A percentile compares a stretch with the other conserved stretches of the same genome.
These are phyloP conservation scores for Datisca glomerata DNA, from an alignment of 306 rosid genomes.

Conservation along the genomic window DNA sequence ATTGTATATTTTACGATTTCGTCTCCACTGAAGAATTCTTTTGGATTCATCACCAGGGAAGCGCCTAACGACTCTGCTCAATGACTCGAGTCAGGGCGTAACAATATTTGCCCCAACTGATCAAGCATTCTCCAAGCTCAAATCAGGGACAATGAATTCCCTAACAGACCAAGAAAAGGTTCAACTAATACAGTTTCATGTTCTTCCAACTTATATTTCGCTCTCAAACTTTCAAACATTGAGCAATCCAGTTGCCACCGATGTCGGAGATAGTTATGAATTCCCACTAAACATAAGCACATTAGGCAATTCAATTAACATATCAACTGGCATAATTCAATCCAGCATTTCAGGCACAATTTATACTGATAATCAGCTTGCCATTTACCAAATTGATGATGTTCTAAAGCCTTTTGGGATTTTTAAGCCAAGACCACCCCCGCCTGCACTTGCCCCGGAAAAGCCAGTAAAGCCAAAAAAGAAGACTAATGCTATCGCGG, in stretches of 20 bases:
- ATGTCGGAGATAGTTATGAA: conserved; percentile 47
- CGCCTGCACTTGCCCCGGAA: conserved; percentile 33
- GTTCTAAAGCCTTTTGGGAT: conserved; percentile 59
- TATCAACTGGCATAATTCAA: conserved; percentile 58
- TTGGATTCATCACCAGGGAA: too few species aligned
- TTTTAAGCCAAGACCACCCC: conserved; percentile 29
- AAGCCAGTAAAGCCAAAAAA: conserved; percentile 21
- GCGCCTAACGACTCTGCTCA: conserved; percentile 47
- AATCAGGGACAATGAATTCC: conserved; percentile 52
- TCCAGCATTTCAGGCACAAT: conserved; percentile 45
- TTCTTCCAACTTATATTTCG: conserved; percentile 31
- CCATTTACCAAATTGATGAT: conserved; percentile 38
- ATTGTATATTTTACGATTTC: too few species aligned
- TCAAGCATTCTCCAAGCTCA: conserved; percentile 42
- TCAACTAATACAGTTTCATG: conserved; percentile 47
- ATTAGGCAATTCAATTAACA: conserved; percentile 37
- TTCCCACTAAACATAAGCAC: conserved; percentile 38
- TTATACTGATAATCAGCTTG: conserved; percentile 36
- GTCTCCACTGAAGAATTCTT: too few species aligned
- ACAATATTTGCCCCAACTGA: conserved; percentile 60
- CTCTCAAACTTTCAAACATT: conserved; percentile 49
- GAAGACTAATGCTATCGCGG: too few species aligned
- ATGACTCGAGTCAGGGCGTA: conserved; percentile 29
- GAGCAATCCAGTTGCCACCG: conserved; percentile 58
- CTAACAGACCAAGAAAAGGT: conserved; percentile 42